Percentiles rank a stretch among this genome's conserved stretches.
These are phyloP conservation scores for Monosporascus cannonballus DNA, from an alignment of 2,329 filamentous ascomycete genomes.

Conservation along the genomic window DNA sequence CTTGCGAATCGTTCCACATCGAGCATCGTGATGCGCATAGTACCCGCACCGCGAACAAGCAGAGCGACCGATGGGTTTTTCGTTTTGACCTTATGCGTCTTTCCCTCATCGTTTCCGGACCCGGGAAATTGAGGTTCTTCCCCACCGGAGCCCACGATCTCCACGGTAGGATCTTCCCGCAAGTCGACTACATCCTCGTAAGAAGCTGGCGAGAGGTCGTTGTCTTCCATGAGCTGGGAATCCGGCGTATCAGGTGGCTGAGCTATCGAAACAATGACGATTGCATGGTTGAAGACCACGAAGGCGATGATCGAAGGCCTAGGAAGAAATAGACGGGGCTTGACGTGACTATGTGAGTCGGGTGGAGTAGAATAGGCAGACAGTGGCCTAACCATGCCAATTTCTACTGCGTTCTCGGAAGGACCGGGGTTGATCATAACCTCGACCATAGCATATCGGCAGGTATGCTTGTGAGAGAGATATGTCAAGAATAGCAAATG, in stretches of 20 bases:
- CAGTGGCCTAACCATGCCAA: conserved; percentile 64
- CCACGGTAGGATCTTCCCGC: conserved; percentile 55
- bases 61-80: conserved; percentile 59
- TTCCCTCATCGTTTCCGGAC: conserved; percentile 38
- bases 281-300: conserved; percentile 70
- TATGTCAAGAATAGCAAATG: conserved; percentile 58
- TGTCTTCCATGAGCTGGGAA: conserved; percentile 66
- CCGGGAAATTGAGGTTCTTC: conserved; percentile 46
- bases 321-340: conserved; percentile 70
- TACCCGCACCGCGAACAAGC: conserved; percentile 56
- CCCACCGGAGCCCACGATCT: conserved; percentile 57
- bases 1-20: conserved; percentile 56
- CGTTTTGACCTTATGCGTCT: conserved; percentile 45
- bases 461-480: conserved; percentile 43
- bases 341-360: conserved; percentile 33
- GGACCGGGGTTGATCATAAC: conserved; percentile 51
- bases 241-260: conserved; percentile 65
- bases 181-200: conserved; percentile 89
- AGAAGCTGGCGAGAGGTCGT: conserved; percentile 53
- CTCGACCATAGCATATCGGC: conserved; percentile 72
- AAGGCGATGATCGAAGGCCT: conserved; percentile 75
- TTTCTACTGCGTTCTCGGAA: conserved; percentile 31
- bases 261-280: conserved; percentile 70
- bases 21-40: conserved; percentile 52
- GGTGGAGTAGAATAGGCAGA: conserved; percentile 55